phyloP scores from a whole-genome alignment of 306 rosid genomes.

The Cyamopsis tetragonoloba region DNA sequence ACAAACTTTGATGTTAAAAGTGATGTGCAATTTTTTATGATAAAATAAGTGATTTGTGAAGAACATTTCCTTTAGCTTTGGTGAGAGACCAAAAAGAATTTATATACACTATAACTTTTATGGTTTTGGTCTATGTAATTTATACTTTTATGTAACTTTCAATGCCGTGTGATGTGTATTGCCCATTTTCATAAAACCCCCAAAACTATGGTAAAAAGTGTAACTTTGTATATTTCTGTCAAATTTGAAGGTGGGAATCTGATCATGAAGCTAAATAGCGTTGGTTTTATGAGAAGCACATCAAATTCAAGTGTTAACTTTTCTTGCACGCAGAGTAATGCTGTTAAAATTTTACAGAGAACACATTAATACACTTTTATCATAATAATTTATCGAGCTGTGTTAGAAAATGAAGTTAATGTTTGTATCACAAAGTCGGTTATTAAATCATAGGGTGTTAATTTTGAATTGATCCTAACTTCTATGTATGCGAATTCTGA shows the following conservation, averaged over 20 bases:
- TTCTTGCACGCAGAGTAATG: background rate
- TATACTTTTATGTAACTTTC: no score
- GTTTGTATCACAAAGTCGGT: no score
- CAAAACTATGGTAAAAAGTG: background rate
- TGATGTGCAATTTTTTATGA: background rate
- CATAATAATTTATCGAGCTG: background rate
- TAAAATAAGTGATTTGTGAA: no score
- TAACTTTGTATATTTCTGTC: background rate
- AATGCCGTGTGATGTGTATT: background rate
- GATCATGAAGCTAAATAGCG: background rate
- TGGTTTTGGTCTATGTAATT: background rate
- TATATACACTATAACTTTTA: background rate
- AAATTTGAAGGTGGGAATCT: background rate
- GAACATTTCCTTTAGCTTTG: background rate
- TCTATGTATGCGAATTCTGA: background rate
- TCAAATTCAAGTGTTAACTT: background rate
- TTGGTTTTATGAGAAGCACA: background rate
- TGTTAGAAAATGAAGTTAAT: background rate
- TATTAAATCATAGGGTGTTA: no score
- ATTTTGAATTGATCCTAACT: background rate
- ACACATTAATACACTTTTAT: background rate
- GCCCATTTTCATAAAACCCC: background rate
- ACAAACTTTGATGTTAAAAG: background rate
- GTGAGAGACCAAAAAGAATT: background rate
- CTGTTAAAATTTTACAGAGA: background rate